Percentiles rank a stretch among this genome's conserved stretches.
These are phyloP conservation scores for Colletotrichum nymphaeae DNA, from an alignment of 2,329 filamentous ascomycete species.

Conservation along the genomic window DNA sequence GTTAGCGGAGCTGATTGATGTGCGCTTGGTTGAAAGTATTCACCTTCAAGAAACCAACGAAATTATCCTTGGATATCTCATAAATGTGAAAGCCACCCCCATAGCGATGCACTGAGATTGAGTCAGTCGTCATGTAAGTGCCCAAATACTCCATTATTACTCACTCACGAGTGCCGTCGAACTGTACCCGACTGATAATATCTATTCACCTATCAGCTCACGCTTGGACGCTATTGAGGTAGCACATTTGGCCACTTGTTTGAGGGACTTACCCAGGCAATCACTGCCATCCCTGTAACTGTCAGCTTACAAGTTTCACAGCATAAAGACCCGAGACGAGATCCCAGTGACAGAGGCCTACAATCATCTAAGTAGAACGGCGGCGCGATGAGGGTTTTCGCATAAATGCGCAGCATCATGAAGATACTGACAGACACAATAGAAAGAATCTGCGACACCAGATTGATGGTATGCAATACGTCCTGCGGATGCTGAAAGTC, in stretches of 20 bases:
- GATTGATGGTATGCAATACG: constrained; percentile 41
- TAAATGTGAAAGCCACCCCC: constrained; percentile 50
- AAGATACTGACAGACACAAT: constrained; percentile 42
- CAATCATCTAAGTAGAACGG: constrained; percentile 41
- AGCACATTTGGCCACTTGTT: not conserved
- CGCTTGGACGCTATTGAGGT: not conserved
- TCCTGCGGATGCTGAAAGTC: constrained; percentile 42
- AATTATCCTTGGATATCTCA: constrained; percentile 44
- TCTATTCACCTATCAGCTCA: constrained; percentile 31
- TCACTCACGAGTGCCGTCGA: constrained; percentile 40
- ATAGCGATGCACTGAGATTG: constrained; percentile 39
- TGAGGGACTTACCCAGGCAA: constrained; percentile 17
- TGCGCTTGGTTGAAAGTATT: not conserved
- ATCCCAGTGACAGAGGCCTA: constrained; percentile 22
- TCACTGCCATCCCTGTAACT: constrained; percentile 12
- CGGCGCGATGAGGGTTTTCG: constrained; percentile 38
- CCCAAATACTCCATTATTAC: not conserved
- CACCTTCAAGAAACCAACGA: constrained; percentile 50
- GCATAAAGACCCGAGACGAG: no score
- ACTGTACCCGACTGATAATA: constrained; percentile 44
- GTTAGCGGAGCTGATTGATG: not conserved
- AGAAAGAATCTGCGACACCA: constrained; percentile 43
- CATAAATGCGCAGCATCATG: constrained; percentile 40
- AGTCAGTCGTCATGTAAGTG: not conserved
- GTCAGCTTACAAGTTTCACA: not conserved